phyloP scores from a whole-genome alignment of 2,329 filamentous ascomycete genomes.

The Penicillium sp. region DNA sequence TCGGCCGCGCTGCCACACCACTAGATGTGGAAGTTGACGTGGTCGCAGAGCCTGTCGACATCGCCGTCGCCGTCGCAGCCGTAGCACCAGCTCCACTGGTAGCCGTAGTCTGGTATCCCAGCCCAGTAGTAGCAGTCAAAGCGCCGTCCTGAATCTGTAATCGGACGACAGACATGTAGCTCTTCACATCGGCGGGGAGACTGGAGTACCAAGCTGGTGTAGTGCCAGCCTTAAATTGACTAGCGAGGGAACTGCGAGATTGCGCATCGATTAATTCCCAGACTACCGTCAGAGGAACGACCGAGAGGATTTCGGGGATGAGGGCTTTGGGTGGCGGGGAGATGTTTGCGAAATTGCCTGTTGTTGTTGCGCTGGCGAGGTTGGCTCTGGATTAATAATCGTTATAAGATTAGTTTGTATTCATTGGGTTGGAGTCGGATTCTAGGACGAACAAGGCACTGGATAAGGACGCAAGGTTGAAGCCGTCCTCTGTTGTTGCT shows the following conservation, averaged over 20 bases:
- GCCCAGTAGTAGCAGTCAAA: slow-evolving; percentile 26
- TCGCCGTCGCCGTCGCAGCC: background rate
- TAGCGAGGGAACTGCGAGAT: slow-evolving; percentile 31
- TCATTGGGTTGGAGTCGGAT: background rate
- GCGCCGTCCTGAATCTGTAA: slow-evolving; percentile 30
- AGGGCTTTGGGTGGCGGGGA: slow-evolving; percentile 32
- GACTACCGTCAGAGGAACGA: slow-evolving; percentile 32
- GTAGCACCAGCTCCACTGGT: background rate
- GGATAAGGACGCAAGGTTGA: slow-evolving; percentile 21
- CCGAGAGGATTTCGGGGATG: slow-evolving; percentile 32
- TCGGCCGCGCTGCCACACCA: slow-evolving; percentile 19
- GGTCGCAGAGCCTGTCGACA: slow-evolving; percentile 5
- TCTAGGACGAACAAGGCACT: slow-evolving; percentile 19
- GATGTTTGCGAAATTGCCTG: slow-evolving; percentile 33
- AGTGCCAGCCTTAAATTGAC: slow-evolving; percentile 31
- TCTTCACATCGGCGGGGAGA: slow-evolving; percentile 34
- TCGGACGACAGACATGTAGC: slow-evolving; percentile 33
- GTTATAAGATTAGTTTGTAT: slow-evolving; percentile 1
- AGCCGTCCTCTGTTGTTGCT: slow-evolving; percentile 3
- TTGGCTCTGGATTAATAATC: background rate
- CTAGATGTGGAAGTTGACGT: slow-evolving; percentile 19
- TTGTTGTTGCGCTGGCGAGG: slow-evolving; percentile 21
- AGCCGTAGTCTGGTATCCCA: slow-evolving; percentile 13
- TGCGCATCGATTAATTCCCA: slow-evolving; percentile 30
- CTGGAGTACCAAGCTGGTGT: slow-evolving; percentile 35